These are phyloP conservation scores for Diplocarpon rosae DNA, from an alignment of 2,329 filamentous ascomycete species.

Conservation along the genomic window DNA sequence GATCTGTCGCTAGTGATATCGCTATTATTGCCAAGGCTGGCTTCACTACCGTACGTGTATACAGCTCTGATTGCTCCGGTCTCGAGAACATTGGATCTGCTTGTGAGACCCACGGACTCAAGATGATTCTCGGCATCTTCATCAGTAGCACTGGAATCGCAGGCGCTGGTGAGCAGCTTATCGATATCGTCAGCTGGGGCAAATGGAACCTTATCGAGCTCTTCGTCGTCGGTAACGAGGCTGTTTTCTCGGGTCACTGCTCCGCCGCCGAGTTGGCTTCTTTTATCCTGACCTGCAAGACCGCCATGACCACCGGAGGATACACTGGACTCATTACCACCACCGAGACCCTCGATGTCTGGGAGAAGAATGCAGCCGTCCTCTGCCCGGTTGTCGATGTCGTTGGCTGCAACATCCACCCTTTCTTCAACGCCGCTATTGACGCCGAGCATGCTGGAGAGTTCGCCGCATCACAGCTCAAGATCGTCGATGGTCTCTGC, in stretches of 20 bases:
- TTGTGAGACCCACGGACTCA: constrained; percentile 53
- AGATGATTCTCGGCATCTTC: constrained; percentile 81
- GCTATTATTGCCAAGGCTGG: constrained; percentile 50
- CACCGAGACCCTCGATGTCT: constrained; percentile 73
- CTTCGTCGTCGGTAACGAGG: constrained; percentile 85
- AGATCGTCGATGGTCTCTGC: constrained; percentile 61
- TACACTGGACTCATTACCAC: constrained; percentile 73
- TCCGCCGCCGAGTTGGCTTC: constrained; percentile 50
- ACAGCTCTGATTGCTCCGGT: constrained; percentile 83
- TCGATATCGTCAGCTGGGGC: constrained; percentile 59
- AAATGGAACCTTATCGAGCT: constrained; percentile 64
- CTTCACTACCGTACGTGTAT: constrained; percentile 66
- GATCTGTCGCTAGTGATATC: constrained; percentile 50
- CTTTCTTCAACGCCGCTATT: constrained; percentile 77
- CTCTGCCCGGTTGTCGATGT: constrained; percentile 71
- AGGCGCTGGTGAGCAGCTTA: constrained; percentile 56
- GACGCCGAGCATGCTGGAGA: constrained; percentile 54
- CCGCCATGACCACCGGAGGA: constrained; percentile 48
- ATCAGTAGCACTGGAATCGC: constrained; percentile 52
- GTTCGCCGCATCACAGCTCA: constrained; percentile 66
- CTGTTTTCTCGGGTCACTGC: constrained; percentile 64
- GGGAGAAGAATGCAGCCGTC: constrained; percentile 47
- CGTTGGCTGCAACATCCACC: constrained; percentile 78
- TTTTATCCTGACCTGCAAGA: constrained; percentile 60
- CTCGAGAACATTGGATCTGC: constrained; percentile 66